Evolutionary conservation across 768 basidiomycete genomes (phyloP).

Genomic region (Psilocybe cyanescens): DNA sequence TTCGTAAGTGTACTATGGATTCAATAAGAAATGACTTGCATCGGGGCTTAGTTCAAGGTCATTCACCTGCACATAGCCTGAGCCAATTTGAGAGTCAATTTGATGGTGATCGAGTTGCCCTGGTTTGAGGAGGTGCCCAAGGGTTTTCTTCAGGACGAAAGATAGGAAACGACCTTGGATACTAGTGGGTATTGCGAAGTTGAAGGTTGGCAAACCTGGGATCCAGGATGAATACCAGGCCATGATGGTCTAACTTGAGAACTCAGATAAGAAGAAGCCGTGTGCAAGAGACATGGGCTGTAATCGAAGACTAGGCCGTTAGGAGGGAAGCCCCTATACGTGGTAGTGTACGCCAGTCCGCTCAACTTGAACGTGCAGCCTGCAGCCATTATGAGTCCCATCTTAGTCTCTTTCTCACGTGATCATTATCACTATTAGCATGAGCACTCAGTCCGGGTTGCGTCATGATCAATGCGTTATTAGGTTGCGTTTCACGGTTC

Average conservation of each 20-base stretch:
- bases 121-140: constrained; percentile 87
- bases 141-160: constrained; percentile 79
- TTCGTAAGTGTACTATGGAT: constrained; percentile 12
- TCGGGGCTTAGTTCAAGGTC: constrained; percentile 79
- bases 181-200: constrained; percentile 64
- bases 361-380: neutral
- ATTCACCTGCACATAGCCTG: constrained; percentile 85
- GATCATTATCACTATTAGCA: no score
- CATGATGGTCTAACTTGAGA: constrained; percentile 20
- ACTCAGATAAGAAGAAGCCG: neutral
- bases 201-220: constrained; percentile 69
- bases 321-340: neutral
- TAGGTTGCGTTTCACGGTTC: no score
- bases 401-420: no score
- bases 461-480: no score
- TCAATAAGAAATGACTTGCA: constrained; percentile 46
- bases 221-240: constrained; percentile 62
- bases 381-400: no score
- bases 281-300: neutral
- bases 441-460: no score
- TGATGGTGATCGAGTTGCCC: constrained; percentile 87
- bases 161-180: constrained; percentile 91
- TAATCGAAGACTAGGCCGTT: neutral
- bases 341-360: neutral
- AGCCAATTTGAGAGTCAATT: constrained; percentile 93